Evolutionary conservation across 2,329 filamentous ascomycete species (phyloP), one percentile per base, ranked within the genome.

Genomic region (Fusarium haematococcum): DNA sequence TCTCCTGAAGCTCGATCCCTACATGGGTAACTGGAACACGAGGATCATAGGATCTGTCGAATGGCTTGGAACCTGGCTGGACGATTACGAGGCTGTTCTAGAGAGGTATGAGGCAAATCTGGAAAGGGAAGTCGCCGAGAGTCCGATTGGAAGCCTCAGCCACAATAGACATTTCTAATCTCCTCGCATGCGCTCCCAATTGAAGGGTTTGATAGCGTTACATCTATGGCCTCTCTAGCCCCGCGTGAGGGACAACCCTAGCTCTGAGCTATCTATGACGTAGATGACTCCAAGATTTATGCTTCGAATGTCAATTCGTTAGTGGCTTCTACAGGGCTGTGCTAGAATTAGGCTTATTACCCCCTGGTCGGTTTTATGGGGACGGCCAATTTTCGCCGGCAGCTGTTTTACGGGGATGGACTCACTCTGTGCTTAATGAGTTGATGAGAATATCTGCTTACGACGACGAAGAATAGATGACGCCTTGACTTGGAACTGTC

Each of bases 341-440:
- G 70, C 48, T 67, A 33, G 35, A 71, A 69, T 74, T 71, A 66
- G 74, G 71, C 68, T 71, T 74, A 72, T 60, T n/a, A 7, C 25
- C 39, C 63, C 33, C 33, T 54, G 68, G 64, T 63, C 70, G 50
- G 62, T 63, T 33, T 61, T 35, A 57, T 72, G 71, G 71, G 16
- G 68, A 69, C 64, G 71, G 72, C 62, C 16, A 74, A 74, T 61
- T 69, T 74, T 74, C 16, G 37, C 72, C 71, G 65, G 71, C n/a
- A 27, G 7, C 16, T 58, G 57, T 59, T 23, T 71, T 59, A 43
- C 10, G n/a, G 30, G n/a, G 41, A 58, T 58, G 27, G 35, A 39
- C 16, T 39, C 16, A 39, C 16, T 39, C 3, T 39, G 35, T 2
- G 35, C 8, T 18, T 39, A 4, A 8, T 18, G 16, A 39, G 35